Percentiles rank a stretch among this genome's conserved stretches.
phyloP scores from a whole-genome alignment of 176 grass and related monocot genomes.

The Avena atlantica region DNA sequence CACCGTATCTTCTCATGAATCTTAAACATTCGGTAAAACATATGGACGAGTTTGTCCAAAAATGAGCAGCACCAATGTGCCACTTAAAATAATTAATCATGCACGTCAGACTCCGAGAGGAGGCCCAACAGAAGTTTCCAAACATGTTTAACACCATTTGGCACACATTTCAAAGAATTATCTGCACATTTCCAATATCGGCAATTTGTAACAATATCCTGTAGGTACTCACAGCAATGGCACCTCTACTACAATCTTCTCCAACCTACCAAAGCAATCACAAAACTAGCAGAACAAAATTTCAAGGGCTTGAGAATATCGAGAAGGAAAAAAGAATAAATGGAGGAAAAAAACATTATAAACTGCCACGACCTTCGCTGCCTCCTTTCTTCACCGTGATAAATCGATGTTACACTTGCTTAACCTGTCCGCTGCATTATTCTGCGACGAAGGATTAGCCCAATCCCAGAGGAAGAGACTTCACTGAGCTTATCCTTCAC shows the following conservation, averaged over 20 bases:
- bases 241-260: conserved; percentile 61
- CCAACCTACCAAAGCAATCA: conserved; percentile 51
- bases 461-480: conserved; percentile 37
- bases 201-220: conserved; percentile 64
- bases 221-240: conserved; percentile 64
- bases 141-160: neutral
- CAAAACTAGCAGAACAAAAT: conserved; percentile 67
- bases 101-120: neutral
- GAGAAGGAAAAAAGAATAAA: conserved; percentile 46
- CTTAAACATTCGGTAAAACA: neutral
- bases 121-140: neutral
- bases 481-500: conserved; percentile 44
- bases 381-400: conserved; percentile 35
- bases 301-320: conserved; percentile 44
- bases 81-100: too few relatives aligned
- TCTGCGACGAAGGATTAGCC: conserved; percentile 36
- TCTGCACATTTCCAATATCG: conserved; percentile 66
- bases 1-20: too few relatives aligned
- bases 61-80: neutral
- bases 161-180: conserved; percentile 59
- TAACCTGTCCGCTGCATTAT: conserved; percentile 39
- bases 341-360: conserved; percentile 43
- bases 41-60: neutral
- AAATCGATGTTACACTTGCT: conserved; percentile 32
- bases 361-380: conserved; percentile 27